Conservation (phyloP, 202 grass and related monocot species). For the Cymbopogon flexuosus region DNA sequence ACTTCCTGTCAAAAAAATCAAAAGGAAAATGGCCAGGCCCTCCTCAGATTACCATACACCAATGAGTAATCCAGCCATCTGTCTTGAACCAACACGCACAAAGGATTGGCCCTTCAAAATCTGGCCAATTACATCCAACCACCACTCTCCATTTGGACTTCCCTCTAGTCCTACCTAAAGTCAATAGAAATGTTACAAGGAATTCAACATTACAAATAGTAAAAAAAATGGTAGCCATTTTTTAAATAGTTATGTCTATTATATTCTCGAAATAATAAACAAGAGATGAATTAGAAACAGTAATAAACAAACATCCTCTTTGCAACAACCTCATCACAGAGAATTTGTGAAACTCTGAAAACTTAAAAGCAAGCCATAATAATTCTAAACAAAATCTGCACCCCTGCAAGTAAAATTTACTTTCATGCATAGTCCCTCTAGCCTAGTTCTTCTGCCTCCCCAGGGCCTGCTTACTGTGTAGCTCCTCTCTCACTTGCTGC, state of each 20-base stretch:
- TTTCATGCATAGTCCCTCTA: too few relatives aligned
- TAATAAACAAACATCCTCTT: constrained; percentile 12
- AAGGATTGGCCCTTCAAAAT: constrained; percentile 59
- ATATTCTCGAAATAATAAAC: neutral
- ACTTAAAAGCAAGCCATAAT: constrained; percentile 6
- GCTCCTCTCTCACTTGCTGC: too few relatives aligned
- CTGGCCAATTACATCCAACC: constrained; percentile 75
- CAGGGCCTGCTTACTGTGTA: too few relatives aligned
- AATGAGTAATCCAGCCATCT: constrained; percentile 89
- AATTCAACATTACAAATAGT: constrained; percentile 29
- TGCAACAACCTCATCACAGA: neutral
- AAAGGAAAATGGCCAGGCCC: neutral
- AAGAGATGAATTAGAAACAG: constrained; percentile 13
- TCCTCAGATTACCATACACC: constrained; percentile 69
- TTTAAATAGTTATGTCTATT: neutral
- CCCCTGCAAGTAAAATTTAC: neutral
- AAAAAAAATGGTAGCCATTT: constrained; percentile 20
- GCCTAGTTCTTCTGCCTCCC: too few relatives aligned
- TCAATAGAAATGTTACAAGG: neutral
- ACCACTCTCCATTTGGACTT: constrained; percentile 92
- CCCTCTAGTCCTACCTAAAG: constrained; percentile 89
- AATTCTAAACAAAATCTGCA: neutral
- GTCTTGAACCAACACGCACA: constrained; percentile 74
- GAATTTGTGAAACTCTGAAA: neutral
- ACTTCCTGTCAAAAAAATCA: neutral